Evolutionary conservation across 2,329 filamentous ascomycete genomes (phyloP), one percentile per base, ranked within the genome.

Genomic region (Sarocladiaceae sp.): DNA sequence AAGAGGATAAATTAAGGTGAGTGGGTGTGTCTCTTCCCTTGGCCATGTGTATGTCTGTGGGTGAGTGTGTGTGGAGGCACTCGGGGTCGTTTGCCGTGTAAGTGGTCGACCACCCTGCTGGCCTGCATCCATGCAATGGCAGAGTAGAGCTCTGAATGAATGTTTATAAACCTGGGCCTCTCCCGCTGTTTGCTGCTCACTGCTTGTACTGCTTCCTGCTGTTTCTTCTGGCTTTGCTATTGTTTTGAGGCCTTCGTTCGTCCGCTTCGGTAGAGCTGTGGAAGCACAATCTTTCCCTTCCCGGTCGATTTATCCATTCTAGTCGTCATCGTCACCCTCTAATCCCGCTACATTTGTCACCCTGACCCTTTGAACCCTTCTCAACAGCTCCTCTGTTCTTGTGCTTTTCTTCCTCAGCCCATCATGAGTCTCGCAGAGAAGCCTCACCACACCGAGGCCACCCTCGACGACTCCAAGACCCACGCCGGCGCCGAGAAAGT

Each of bases 101-200:
- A 22, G 33, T 22, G 37, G 37, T 40, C 11, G 8, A 17, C 18
- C 17, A 23, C 37, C 20, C 37, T 40, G 37, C 37, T 40, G 4
- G 37, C 37, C 18, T n/a, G 37, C 37, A 40, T 40, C 37, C 17
- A 40, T n/a, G n/a, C n/a, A n/a, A n/a, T n/a, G n/a, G n/a, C n/a
- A n/a, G n/a, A n/a, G n/a, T 40, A 40, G 15, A 31, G 8, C 29
- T 15, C 29, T 31, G 29, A 31, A 15, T 37, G 35, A 17, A 37
- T 37, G n/a, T 37, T 44, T 44, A 44, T 44, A 44, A 40, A 20
- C 17, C 12, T 17, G 15, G 18, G 6, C 12, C 5, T 40, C 23
- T 20, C 37, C 37, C 17, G 11, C 35, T 40, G 37, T 40, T 40
- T 40, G 37, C 37, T 17, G 6, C 23, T 40, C 11, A 6, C 17